Percentiles rank a stretch among this genome's conserved stretches.
These are phyloP conservation scores for Aspergillus uvarum DNA, from an alignment of 2,329 filamentous ascomycete genomes.

Conservation along the genomic window DNA sequence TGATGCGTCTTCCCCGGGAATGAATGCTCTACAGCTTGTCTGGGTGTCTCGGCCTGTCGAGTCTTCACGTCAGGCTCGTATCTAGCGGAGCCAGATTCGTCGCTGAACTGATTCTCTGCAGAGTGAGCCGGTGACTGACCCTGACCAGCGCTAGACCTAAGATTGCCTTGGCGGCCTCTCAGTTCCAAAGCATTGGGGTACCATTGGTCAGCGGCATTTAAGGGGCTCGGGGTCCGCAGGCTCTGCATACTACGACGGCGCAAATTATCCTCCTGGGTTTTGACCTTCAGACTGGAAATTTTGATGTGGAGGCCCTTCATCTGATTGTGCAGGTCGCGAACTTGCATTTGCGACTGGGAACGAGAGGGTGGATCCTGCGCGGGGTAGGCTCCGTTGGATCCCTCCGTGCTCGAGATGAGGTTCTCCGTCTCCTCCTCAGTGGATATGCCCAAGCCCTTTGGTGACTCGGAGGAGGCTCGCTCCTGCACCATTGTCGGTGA, in stretches of 20 bases:
- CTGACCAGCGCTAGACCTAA: slow-evolving; percentile 37
- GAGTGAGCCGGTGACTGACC: slow-evolving; percentile 36
- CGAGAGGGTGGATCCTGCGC: slow-evolving; percentile 54
- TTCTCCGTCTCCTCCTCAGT: slow-evolving; percentile 24
- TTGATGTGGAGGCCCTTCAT: slow-evolving; percentile 83
- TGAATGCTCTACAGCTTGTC: slow-evolving; percentile 1
- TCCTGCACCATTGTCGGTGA: slow-evolving; percentile 17
- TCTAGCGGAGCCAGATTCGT: slow-evolving; percentile 22
- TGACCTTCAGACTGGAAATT: slow-evolving; percentile 75
- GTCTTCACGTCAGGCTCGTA: slow-evolving; percentile 11
- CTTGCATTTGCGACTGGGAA: slow-evolving; percentile 70
- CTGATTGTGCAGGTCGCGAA: slow-evolving; percentile 75
- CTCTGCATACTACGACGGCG: slow-evolving; percentile 75
- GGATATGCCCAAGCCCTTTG: slow-evolving; percentile 31
- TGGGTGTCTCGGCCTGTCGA: slow-evolving; percentile 5
- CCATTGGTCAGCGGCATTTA: slow-evolving; percentile 69
- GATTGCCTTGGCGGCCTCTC: slow-evolving; percentile 32
- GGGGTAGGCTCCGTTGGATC: slow-evolving; percentile 39
- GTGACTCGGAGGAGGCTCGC: slow-evolving; percentile 21
- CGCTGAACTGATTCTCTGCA: slow-evolving; percentile 15
- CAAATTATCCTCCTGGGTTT: slow-evolving; percentile 75
- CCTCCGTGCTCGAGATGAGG: slow-evolving; percentile 31
- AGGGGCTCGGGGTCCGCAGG: slow-evolving; percentile 72
- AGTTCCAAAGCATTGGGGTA: slow-evolving; percentile 45
- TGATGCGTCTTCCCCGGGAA: slow-evolving; percentile 11